These are phyloP conservation scores for Cenococcum geophilum DNA, from an alignment of 495 filamentous ascomycete genomes.

Conservation along the genomic window DNA sequence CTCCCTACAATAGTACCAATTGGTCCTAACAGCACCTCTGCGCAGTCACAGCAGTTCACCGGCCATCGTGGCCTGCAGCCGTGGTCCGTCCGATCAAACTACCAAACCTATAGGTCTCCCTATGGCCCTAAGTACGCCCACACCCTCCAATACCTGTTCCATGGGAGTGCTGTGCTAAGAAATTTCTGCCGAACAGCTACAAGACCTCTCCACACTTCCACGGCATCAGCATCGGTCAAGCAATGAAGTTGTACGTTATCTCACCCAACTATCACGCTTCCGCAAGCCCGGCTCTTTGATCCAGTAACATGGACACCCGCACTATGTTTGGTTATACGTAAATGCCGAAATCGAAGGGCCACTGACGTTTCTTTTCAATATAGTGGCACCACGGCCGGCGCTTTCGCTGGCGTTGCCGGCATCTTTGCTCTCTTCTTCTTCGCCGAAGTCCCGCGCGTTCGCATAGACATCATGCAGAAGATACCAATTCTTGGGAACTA, in stretches of 20 bases:
- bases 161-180: background rate
- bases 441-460: conserved; percentile 61
- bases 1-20: no score
- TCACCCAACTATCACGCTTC: background rate
- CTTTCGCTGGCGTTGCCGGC: conserved; percentile 56
- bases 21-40: background rate
- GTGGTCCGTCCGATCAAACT: conserved; percentile 26
- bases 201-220: conserved; percentile 44
- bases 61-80: conserved; percentile 21
- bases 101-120: conserved; percentile 31
- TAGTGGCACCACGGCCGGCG: conserved; percentile 50
- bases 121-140: conserved; percentile 32
- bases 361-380: conserved; percentile 8
- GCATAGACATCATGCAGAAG: conserved; percentile 57
- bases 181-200: conserved; percentile 43
- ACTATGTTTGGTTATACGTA: no score
- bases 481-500: conserved; percentile 54
- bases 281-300: no score
- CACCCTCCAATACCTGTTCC: background rate
- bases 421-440: conserved; percentile 66
- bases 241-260: conserved; percentile 47
- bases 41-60: background rate
- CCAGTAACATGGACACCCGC: no score
- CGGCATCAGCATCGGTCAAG: conserved; percentile 45
- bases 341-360: no score